Conservation (phyloP, 768 basidiomycete genomes). For the Podaxis mareebaensis region DNA sequence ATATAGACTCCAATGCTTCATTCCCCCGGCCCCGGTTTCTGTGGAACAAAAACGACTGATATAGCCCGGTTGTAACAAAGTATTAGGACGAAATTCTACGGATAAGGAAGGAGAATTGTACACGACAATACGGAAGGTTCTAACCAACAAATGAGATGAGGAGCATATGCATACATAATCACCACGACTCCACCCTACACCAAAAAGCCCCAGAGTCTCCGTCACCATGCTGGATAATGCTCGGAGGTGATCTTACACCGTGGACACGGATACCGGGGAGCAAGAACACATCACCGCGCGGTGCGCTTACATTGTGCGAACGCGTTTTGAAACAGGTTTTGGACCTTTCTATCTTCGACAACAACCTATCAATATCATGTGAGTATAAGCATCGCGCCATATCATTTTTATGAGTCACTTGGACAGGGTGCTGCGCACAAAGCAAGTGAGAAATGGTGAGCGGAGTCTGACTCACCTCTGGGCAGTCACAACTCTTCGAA, state of each 20-base stretch:
- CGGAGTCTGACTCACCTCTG: conserved; percentile 32
- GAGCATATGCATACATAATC: conserved; percentile 15
- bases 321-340: conserved; percentile 48
- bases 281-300: conserved; percentile 28
- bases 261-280: neutral
- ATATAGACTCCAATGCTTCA: neutral
- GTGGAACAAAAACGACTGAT: conserved; percentile 11
- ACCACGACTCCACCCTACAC: conserved; percentile 15
- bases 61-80: neutral
- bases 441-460: too few relatives aligned
- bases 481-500: conserved; percentile 40
- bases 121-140: conserved; percentile 7
- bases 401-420: conserved; percentile 1
- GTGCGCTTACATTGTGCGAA: conserved; percentile 42
- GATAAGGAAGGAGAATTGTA: conserved; percentile 2
- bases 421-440: neutral
- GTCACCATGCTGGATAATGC: neutral
- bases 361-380: conserved; percentile 32
- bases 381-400: neutral
- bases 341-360: conserved; percentile 41
- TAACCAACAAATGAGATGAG: conserved; percentile 2
- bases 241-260: neutral
- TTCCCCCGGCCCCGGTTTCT: conserved; percentile 10
- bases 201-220: neutral
- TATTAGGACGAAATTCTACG: neutral